Conservation (phyloP, 805 yeast genomes). For the Candida golubevii region DNA sequence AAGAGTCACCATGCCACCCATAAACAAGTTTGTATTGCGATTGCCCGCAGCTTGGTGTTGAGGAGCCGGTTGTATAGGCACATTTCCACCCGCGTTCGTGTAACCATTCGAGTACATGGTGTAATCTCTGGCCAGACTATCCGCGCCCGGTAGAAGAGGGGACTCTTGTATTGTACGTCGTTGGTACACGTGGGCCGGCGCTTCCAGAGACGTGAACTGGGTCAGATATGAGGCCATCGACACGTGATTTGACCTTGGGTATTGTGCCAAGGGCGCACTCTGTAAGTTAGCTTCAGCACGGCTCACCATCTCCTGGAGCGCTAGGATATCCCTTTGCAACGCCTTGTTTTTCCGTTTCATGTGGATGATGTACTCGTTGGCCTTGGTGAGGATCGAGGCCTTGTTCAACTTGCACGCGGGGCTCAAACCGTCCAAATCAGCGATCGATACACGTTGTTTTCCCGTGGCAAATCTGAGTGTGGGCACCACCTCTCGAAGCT, state of each 20-base stretch:
- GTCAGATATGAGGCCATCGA: background rate
- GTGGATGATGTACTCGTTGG: slow-evolving; percentile 74
- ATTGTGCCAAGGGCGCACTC: background rate
- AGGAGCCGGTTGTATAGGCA: background rate
- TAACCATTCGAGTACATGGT: background rate
- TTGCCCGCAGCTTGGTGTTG: background rate
- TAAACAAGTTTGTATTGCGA: slow-evolving; percentile 35
- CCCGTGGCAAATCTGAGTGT: slow-evolving; percentile 61
- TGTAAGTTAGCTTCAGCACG: slow-evolving; percentile 1
- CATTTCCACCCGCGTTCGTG: background rate
- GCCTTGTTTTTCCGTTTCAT: slow-evolving; percentile 57
- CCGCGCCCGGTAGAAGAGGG: background rate
- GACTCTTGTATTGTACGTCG: background rate
- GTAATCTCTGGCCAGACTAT: background rate
- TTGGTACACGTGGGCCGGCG: slow-evolving; percentile 1
- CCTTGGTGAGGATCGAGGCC: slow-evolving; percentile 70
- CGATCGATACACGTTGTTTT: slow-evolving; percentile 16
- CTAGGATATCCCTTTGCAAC: slow-evolving; percentile 44
- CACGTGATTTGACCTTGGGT: background rate
- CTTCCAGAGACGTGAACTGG: background rate
- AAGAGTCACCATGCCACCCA: slow-evolving; percentile 64
- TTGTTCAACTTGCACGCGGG: slow-evolving; percentile 77
- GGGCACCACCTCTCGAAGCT: slow-evolving; percentile 74
- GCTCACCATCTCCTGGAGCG: slow-evolving; percentile 35
- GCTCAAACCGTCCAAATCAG: slow-evolving; percentile 64